Evolutionary conservation across 345 rosid species (phyloP).

Genomic region (Gossypioides kirkii): DNA sequence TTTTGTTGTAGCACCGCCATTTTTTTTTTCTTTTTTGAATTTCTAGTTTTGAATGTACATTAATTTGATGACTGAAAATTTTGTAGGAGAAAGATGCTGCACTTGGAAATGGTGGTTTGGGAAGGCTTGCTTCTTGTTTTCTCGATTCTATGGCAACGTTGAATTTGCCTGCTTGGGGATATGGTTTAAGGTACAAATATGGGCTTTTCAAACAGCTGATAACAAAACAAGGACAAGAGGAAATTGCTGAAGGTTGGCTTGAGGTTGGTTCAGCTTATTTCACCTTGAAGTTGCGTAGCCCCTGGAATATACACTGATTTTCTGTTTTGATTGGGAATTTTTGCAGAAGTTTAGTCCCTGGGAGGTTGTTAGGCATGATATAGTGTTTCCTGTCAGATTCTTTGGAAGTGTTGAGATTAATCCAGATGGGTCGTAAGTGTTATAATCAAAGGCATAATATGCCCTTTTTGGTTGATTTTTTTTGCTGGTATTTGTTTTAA

Average conservation of each 20-base stretch:
- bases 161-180: conserved; percentile 98
- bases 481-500: background rate
- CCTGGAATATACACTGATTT: conserved; percentile 11
- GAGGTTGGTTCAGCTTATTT: conserved; percentile 66
- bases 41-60: background rate
- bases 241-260: conserved; percentile 97
- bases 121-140: conserved; percentile 93
- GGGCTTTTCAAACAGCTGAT: conserved; percentile 88
- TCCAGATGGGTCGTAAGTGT: conserved; percentile 27
- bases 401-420: conserved; percentile 69
- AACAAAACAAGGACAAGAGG: conserved; percentile 87
- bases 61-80: conserved; percentile 7
- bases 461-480: background rate
- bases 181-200: conserved; percentile 89
- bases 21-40: too few species aligned
- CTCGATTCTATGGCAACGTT: conserved; percentile 95
- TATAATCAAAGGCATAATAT: background rate
- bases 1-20: background rate
- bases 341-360: conserved; percentile 97
- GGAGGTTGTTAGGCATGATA: conserved; percentile 95
- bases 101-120: conserved; percentile 96
- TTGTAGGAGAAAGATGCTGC: conserved; percentile 96
- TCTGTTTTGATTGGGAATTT: conserved; percentile 23
- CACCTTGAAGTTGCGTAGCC: conserved; percentile 1
- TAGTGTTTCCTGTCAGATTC: conserved; percentile 80